A percentile compares a stretch with the other conserved stretches of the same genome.
Evolutionary conservation across 2,329 filamentous ascomycete genomes (phyloP).

Genomic region (Didymella segeticola): DNA sequence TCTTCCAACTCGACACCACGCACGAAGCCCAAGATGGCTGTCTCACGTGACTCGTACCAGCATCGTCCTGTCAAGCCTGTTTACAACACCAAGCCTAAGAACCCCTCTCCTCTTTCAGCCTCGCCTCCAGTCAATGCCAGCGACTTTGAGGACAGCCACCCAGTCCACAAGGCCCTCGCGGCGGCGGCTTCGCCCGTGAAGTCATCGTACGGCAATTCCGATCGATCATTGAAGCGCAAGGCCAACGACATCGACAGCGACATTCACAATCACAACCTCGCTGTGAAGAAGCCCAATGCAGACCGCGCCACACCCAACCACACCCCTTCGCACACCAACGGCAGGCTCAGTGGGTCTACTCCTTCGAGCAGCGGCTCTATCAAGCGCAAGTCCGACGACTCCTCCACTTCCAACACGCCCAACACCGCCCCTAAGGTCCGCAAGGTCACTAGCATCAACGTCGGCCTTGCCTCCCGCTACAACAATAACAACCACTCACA

Average conservation of each 20-base stretch:
- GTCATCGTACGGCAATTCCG: constrained; percentile 38
- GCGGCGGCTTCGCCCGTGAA: constrained; percentile 46
- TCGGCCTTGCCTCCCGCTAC: constrained; percentile 46
- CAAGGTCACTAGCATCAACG: constrained; percentile 45
- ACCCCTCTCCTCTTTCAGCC: constrained; percentile 67
- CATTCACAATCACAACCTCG: constrained; percentile 45
- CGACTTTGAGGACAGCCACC: constrained; percentile 58
- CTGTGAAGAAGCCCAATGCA: constrained; percentile 42
- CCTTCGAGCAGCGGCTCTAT: constrained; percentile 41
- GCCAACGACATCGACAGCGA: constrained; percentile 49
- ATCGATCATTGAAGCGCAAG: constrained; percentile 50
- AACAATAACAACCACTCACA: constrained; percentile 40
- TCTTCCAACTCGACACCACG: constrained; percentile 34
- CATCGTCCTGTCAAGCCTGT: constrained; percentile 41
- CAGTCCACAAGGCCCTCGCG: constrained; percentile 47
- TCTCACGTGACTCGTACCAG: constrained; percentile 32
- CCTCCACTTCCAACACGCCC: constrained; percentile 40
- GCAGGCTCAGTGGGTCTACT: constrained; percentile 37
- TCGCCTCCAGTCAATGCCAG: constrained; percentile 68
- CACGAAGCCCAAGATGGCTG: constrained; percentile 39
- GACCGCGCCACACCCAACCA: constrained; percentile 39
- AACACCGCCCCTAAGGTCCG: constrained; percentile 37
- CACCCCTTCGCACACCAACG: constrained; percentile 40
- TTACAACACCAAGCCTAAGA: constrained; percentile 62
- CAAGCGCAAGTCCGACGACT: constrained; percentile 56